Evolutionary conservation across 306 rosid genomes (phyloP).

Genomic region (Cicer arietinum): DNA sequence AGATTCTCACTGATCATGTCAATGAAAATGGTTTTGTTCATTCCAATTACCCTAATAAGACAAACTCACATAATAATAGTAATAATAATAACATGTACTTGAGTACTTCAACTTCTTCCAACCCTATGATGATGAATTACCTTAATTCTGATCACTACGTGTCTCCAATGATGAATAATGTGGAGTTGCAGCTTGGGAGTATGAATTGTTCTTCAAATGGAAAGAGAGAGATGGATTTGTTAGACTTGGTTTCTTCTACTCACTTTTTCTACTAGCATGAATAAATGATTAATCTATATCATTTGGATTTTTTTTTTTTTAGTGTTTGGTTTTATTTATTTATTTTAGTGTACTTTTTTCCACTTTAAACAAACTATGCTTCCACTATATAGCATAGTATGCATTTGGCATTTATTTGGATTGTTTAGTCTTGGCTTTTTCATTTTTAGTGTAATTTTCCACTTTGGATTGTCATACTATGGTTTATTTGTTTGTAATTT

Average conservation of each 20-base stretch:
- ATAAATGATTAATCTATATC: conserved; percentile 1
- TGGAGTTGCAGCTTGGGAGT: conserved; percentile 40
- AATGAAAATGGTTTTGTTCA: not conserved
- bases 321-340: not conserved
- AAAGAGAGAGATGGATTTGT: conserved; percentile 68
- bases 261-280: conserved; percentile 1
- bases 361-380: not conserved
- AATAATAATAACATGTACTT: not conserved
- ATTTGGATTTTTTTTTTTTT: not conserved
- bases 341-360: not conserved
- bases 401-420: conserved; percentile 1
- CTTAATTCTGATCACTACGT: conserved; percentile 57
- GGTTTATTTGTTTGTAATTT: not conserved
- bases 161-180: conserved; percentile 53
- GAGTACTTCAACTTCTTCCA: not conserved
- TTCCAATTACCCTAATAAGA: conserved; percentile 1
- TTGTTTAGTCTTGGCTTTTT: conserved; percentile 7
- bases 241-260: conserved; percentile 57
- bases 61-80: not conserved
- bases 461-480: not conserved
- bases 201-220: conserved; percentile 30
- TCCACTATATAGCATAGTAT: not conserved
- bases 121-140: too few relatives aligned
- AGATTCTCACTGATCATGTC: conserved; percentile 14
- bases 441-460: not conserved